Base-by-base conservation (phyloP, 2,329 filamentous ascomycete species). In the Nothopassalora personata region DNA sequence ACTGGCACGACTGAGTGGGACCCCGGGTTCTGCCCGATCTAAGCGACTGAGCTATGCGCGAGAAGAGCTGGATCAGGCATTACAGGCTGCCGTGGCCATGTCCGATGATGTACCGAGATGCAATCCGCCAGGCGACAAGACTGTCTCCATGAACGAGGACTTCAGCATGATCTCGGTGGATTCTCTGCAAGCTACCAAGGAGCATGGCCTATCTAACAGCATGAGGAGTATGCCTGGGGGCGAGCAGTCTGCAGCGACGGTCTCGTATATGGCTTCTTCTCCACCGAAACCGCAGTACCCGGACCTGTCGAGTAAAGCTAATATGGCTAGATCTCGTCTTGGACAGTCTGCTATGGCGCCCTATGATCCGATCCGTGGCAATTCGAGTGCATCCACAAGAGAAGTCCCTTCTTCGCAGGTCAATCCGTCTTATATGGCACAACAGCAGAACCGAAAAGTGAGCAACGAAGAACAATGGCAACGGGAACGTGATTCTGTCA, bases 81-180 rank as follows among this genome's bases (percentile, higher is more conserved):
- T 72, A 45, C 65, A 69, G 48, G 68, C 70, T 46, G 70, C 70
- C 11, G 62, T 70, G 13, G 66, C 64, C n/a, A 43, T 39, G 9
- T 49, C 47, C 9, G 59, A 36, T 15, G 27, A 27, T 18, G 30
- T 18, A 10, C 31, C 19, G 4, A 43, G 39, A 49, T 54, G 55
- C 11, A 43, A 61, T 27, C 60, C 54, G 3, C 59, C 64, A 3
- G 78, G 78, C 23, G 78, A 80, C 43, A 72, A 74, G 9, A 80
- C 78, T 0, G 70, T 79, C n/a, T 67, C 76, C 7, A 72, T 77
- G 47, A 79, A 78, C 60, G 78, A 80, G 63, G 77, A 76, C 55
- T 80, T 81, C 66, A 81, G 76, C 58, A 80, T 81, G 74, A 73
- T 81, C 1, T 80, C 78, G 2, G 69, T 80, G 10, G 76, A 80